A percentile compares a stretch with the other conserved stretches of the same genome.
phyloP scores from a whole-genome alignment of 1,284 basidiomycete genomes.

The Phlebopus sp. region DNA sequence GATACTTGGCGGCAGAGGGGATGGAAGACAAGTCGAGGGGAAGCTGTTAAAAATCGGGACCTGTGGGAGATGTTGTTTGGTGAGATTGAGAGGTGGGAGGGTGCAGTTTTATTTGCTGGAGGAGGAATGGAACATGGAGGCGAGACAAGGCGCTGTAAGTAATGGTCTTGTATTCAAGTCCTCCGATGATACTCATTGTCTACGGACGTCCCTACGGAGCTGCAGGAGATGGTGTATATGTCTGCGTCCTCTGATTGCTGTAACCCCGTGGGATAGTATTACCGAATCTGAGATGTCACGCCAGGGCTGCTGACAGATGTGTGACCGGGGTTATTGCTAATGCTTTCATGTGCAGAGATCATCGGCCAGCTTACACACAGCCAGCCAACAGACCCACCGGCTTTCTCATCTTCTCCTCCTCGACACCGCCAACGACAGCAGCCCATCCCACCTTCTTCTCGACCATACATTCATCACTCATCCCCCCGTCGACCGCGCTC shows the following conservation, averaged over 20 bases:
- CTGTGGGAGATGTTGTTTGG: constrained; percentile 12
- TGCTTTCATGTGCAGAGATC: no score
- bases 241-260: no score
- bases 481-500: neutral
- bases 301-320: constrained; percentile 5
- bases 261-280: neutral
- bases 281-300: neutral
- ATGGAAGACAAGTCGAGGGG: constrained; percentile 13
- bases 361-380: constrained; percentile 13
- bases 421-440: neutral
- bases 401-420: constrained; percentile 4
- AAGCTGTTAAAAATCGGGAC: constrained; percentile 14
- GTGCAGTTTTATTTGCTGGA: constrained; percentile 27
- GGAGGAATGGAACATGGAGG: constrained; percentile 21
- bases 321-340: constrained; percentile 9
- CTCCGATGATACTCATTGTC: neutral
- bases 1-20: constrained; percentile 10
- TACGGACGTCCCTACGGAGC: neutral
- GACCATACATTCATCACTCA: neutral
- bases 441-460: neutral
- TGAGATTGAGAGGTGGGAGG: constrained; percentile 18
- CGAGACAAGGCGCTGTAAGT: constrained; percentile 14
- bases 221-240: neutral
- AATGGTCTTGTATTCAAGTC: no score
- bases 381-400: constrained; percentile 11